These are phyloP conservation scores for Pseudofabraea citricarpa DNA, from an alignment of 2,329 filamentous ascomycete genomes.

Conservation along the genomic window DNA sequence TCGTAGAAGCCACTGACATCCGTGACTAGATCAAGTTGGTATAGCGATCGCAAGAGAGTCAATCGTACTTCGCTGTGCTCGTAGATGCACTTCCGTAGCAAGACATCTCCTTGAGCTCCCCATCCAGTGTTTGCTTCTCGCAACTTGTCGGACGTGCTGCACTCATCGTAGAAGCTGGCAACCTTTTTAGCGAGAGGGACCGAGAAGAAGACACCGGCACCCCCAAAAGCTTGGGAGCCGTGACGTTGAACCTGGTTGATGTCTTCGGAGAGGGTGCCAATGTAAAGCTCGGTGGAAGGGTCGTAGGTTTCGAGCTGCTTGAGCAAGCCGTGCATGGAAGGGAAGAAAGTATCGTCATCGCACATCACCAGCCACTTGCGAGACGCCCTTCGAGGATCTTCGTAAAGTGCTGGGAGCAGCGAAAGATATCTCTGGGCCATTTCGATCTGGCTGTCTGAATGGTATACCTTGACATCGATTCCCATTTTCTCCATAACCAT, in stretches of 20 bases:
- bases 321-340: constrained; percentile 25
- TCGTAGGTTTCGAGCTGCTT: constrained; percentile 18
- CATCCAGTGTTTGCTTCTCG: constrained; percentile 51
- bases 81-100: constrained; percentile 26
- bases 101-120: constrained; percentile 38
- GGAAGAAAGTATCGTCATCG: constrained; percentile 29
- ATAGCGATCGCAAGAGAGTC: constrained; percentile 22
- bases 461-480: constrained; percentile 53
- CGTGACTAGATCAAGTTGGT: constrained; percentile 25
- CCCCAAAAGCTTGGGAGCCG: constrained; percentile 27
- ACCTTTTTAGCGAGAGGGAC: constrained; percentile 40
- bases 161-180: constrained; percentile 38
- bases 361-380: constrained; percentile 36
- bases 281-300: constrained; percentile 20
- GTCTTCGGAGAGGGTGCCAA: constrained; percentile 28
- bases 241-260: constrained; percentile 25
- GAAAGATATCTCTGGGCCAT: constrained; percentile 56
- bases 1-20: constrained; percentile 28
- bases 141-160: constrained; percentile 45
- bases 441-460: constrained; percentile 46
- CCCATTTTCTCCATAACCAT: constrained; percentile 42
- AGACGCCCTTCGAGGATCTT: constrained; percentile 39
- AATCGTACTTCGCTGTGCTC: constrained; percentile 26
- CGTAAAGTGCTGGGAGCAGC: constrained; percentile 49
- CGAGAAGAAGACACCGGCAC: constrained; percentile 27